Evolutionary conservation across 345 rosid genomes (phyloP), one percentile per base, ranked within the genome.

Genomic region (Lepidium aucheri): DNA sequence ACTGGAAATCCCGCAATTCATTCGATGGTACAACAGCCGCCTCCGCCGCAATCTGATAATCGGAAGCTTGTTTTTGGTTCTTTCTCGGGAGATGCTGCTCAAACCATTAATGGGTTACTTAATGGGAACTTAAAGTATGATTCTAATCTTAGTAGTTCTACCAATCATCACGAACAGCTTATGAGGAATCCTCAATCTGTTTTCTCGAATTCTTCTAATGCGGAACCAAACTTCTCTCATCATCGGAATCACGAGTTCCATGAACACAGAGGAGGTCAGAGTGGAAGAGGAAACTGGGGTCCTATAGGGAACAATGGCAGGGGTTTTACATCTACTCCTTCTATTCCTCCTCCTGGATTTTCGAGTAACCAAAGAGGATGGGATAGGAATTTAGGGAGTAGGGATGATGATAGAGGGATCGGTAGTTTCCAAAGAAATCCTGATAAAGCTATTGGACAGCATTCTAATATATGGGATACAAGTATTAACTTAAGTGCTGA

Each of bases 11-110:
- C 55, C 8, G 57, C 77, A 36, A 47, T 76, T 44, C 87, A 72
- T 6, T 74, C 78, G 53, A 69, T 69, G 40, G 40, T 68, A 6
- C 83, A 74, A 68, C 53, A 5, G 51, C 39, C 3, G 28, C 70
- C 14, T 38, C 60, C 11, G 45, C 65, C 9, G 63, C 75, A 54
- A 24, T 41, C 42, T 1, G 78, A 68, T 8, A 73, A 58, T 15
- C 89, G 69, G 9, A 79, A 78, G 63, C 72, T 89, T 43, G 66
- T 68, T 17, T 89, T 89, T 59, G 95, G 98, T 26, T 82, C 92
- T 38, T 77, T 83, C 53, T 81, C 79, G 0, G 79, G 76, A 44
- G 80, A 84, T 54, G 39, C 52, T 66, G 16, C 74, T 35, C 84
- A 70, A 16, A 75, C 58, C n/a, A 54, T 77, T 11, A 78, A 76